Base-by-base conservation (phyloP, 2,329 filamentous ascomycete species). In the Metarhizium brunneum region DNA sequence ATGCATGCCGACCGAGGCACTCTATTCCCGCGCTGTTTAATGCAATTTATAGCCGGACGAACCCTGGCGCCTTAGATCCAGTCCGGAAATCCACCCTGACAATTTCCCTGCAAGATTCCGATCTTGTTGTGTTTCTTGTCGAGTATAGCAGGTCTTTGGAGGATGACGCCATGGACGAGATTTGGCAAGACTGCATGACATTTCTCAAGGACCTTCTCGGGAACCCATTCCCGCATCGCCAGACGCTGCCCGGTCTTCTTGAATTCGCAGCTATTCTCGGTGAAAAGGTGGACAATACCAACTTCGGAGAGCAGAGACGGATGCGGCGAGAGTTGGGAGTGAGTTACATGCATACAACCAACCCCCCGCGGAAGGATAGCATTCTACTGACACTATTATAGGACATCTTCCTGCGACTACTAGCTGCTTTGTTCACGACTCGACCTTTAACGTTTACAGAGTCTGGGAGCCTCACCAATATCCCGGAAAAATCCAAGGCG, bases 91-190 rank as follows among this genome's bases (percentile, higher is more conserved):
- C 92, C 16, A 95, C 90, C 2, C 76, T 97, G 68, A 95, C 92
- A 0, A 88, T 94, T 18, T 86, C 89, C 50, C 74, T 99, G 10
- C 84, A 85, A 54, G 91, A 96, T 64, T 82, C 83, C 0, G 92
- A 96, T 64, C 76, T 99, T 11, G 89, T 92, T 8, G 82, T 87
- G 8, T 99, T 99, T 68, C 72, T 97, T 48, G 88, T 96, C 7
- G 88, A 94, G 59, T 99, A 99, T 69, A 87, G 91, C 0, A 83
- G 83, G 35, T 94, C 92, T 0, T 77, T 97, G 13, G 94, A 99
- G 65, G 94, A 99, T 64, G 94, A 99, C 73, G 88, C 94, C 16
- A 92, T 96, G 81, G 94, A 99, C 64, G 94, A 99, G 71, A 96
- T 99, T 51, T 99, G 94, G 94, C 80, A 85, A 45, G 92, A 99